phyloP scores from a whole-genome alignment of 2,329 filamentous ascomycete species.

The Sodiomyces alkalinus region DNA sequence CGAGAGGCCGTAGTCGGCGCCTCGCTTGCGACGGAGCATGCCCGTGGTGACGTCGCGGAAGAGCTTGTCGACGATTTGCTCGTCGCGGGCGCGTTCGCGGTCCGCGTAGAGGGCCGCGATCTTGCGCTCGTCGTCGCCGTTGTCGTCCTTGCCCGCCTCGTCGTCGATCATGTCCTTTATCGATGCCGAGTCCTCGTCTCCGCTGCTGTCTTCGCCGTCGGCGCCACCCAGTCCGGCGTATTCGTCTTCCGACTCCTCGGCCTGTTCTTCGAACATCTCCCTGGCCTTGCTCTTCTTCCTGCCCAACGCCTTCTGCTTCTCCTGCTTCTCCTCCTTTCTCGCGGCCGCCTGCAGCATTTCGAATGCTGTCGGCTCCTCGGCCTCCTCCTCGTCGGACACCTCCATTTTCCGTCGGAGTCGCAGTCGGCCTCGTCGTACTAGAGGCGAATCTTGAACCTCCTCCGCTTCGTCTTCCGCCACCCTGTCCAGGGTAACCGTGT shows the following conservation, averaged over 20 bases:
- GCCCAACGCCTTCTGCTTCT: constrained; percentile 46
- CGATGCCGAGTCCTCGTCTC: constrained; percentile 54
- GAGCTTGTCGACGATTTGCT: constrained; percentile 78
- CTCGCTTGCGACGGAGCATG: constrained; percentile 69
- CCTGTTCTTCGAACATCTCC: constrained; percentile 80
- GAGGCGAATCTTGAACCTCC: constrained; percentile 45
- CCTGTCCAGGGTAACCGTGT: constrained; percentile 45
- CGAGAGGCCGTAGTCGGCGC: constrained; percentile 68
- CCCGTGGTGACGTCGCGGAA: constrained; percentile 89
- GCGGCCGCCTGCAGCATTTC: constrained; percentile 53
- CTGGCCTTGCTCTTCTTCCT: constrained; percentile 79
- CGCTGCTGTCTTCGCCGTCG: constrained; percentile 73
- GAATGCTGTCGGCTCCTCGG: constrained; percentile 42
- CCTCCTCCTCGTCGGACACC: constrained; percentile 27
- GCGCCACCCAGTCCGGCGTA: constrained; percentile 86
- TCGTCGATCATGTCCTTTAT: constrained; percentile 87
- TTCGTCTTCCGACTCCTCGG: constrained; percentile 95
- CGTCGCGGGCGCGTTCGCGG: constrained; percentile 64
- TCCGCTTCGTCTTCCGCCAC: constrained; percentile 17
- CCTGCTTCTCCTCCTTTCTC: constrained; percentile 37
- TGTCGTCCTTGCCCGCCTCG: constrained; percentile 56
- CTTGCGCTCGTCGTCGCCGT: constrained; percentile 68
- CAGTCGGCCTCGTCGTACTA: constrained; percentile 41
- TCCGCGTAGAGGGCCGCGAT: constrained; percentile 83
- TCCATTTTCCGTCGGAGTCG: constrained; percentile 30